Evolutionary conservation across 768 basidiomycete genomes (phyloP).

Genomic region (Trametes maxima): DNA sequence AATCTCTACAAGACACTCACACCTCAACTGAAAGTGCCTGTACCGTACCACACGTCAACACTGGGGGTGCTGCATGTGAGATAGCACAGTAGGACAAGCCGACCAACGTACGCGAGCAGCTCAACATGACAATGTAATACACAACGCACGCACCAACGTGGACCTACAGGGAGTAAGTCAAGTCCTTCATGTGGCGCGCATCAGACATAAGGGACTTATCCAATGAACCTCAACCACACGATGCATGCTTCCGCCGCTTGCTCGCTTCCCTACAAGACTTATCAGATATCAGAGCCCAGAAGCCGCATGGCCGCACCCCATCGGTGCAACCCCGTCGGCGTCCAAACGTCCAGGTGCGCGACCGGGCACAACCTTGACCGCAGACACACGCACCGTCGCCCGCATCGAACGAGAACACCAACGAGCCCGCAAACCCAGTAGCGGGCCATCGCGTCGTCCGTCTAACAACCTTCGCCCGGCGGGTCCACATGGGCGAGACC

Average conservation of each 20-base stretch:
- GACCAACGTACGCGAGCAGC: no score
- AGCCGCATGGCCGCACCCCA: neutral
- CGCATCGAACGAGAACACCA: neutral
- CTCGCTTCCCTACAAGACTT: neutral
- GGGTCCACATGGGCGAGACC: neutral
- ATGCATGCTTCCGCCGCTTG: neutral
- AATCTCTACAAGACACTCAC: no score
- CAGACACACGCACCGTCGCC: neutral
- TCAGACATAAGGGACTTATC: neutral
- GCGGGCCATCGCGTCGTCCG: neutral
- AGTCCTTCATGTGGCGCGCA: no score
- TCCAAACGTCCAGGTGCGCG: neutral
- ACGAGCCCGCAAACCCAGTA: neutral
- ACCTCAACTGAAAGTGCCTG: no score
- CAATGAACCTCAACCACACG: neutral
- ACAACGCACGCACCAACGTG: neutral
- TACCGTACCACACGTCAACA: no score
- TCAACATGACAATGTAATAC: no score
- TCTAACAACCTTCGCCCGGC: neutral
- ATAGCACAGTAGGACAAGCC: no score
- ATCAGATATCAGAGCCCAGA: neutral
- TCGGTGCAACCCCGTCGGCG: neutral
- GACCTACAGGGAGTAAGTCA: neutral
- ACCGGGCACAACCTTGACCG: slow-evolving; percentile 3
- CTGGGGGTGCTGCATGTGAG: no score